Evolutionary conservation across 768 basidiomycete species (phyloP).

Genomic region (Hysterangium stoloniferum): DNA sequence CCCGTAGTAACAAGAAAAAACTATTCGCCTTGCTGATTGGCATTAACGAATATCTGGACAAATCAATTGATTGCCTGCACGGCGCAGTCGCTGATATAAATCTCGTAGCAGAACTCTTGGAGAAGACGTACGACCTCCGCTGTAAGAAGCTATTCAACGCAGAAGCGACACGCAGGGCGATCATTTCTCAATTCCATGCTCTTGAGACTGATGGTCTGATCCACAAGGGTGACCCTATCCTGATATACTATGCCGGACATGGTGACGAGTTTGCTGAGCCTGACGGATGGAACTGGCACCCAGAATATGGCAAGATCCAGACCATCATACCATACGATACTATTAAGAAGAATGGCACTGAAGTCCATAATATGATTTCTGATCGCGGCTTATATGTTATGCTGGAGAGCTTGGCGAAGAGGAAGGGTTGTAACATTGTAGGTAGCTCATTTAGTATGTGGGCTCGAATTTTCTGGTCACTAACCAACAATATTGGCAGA

Average conservation of each 20-base stretch:
- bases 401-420: slow-evolving; percentile 29
- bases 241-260: slow-evolving; percentile 41
- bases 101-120: slow-evolving; percentile 29
- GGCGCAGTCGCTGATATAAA: slow-evolving; percentile 36
- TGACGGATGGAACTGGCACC: slow-evolving; percentile 22
- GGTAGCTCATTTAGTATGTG: slow-evolving; percentile 15
- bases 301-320: too few species aligned
- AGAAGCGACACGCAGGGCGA: slow-evolving; percentile 29
- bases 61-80: slow-evolving; percentile 23
- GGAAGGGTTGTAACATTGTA: slow-evolving; percentile 38
- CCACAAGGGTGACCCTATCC: slow-evolving; percentile 24
- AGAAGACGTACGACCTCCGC: slow-evolving; percentile 25
- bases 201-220: slow-evolving; percentile 12
- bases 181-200: slow-evolving; percentile 24
- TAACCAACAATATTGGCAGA: slow-evolving; percentile 25
- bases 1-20: not conserved
- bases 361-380: slow-evolving; percentile 23
- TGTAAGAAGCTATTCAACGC: slow-evolving; percentile 33
- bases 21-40: slow-evolving; percentile 38
- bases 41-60: slow-evolving; percentile 31
- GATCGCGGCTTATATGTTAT: slow-evolving; percentile 35
- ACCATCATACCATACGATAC: slow-evolving; percentile 31
- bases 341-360: slow-evolving; percentile 5
- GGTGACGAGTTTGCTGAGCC: slow-evolving; percentile 31
- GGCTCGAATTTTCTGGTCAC: not conserved